Percentiles rank a stretch among this genome's conserved stretches.
These are phyloP conservation scores for Heterobasidion annosum DNA, from an alignment of 1,284 basidiomycete species.

Conservation along the genomic window DNA sequence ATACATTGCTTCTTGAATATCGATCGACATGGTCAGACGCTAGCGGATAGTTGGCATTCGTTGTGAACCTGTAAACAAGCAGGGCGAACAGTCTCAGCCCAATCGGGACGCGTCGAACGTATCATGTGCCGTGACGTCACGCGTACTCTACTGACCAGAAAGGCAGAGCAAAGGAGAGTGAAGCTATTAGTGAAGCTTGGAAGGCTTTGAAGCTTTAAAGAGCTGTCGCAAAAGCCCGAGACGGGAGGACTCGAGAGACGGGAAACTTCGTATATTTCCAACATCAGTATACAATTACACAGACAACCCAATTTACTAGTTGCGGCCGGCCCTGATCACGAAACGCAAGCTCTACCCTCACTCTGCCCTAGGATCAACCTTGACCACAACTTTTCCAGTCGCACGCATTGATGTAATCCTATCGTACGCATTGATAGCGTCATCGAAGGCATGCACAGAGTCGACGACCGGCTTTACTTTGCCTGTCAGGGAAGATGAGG, in stretches of 20 bases:
- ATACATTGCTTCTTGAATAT: constrained; percentile 1
- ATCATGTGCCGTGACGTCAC: constrained; percentile 3
- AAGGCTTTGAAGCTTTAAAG: background rate
- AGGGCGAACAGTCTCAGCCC: background rate
- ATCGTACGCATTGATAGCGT: constrained; percentile 52
- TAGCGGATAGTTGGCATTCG: too few relatives aligned
- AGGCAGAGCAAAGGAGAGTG: background rate
- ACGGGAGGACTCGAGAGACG: too few relatives aligned
- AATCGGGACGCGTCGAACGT: background rate
- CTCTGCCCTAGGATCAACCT: constrained; percentile 18
- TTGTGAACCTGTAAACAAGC: background rate
- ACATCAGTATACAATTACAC: too few relatives aligned
- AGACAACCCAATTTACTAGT: too few relatives aligned
- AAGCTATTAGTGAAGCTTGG: too few relatives aligned
- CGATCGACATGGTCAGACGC: background rate
- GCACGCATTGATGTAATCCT: constrained; percentile 44
- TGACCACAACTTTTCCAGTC: constrained; percentile 55
- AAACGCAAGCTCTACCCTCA: background rate
- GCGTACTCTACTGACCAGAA: background rate
- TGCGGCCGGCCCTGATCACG: too few relatives aligned
- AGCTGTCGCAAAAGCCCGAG: background rate
- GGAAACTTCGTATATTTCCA: too few relatives aligned
- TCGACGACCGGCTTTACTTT: constrained; percentile 52
- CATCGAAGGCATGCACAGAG: constrained; percentile 47
- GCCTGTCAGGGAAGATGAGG: constrained; percentile 22